phyloP scores from a whole-genome alignment of 108 stramenopile genomes.

The Cyclotella cryptica region DNA sequence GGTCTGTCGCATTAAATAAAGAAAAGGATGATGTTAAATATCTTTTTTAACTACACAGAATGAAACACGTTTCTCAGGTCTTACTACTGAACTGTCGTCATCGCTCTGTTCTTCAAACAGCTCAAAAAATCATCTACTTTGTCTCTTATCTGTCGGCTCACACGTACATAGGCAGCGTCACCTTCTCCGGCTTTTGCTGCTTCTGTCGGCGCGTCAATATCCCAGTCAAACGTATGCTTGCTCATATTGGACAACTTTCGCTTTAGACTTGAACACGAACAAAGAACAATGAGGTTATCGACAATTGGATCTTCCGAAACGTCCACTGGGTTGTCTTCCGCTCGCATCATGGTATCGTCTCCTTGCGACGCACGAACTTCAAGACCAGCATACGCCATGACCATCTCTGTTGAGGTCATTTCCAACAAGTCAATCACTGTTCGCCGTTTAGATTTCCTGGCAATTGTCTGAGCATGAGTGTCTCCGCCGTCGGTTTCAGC shows the following conservation, averaged over 20 bases:
- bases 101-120: constrained; percentile 20
- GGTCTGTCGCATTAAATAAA: too few species aligned
- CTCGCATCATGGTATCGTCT: not conserved
- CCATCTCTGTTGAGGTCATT: constrained; percentile 25
- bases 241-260: constrained; percentile 27
- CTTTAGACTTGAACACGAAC: constrained; percentile 47
- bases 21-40: too few species aligned
- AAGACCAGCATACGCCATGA: constrained; percentile 24
- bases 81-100: not conserved
- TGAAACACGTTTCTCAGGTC: too few species aligned
- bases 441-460: not conserved
- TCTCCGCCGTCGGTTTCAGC: not conserved
- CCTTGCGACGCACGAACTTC: not conserved
- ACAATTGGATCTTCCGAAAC: constrained; percentile 16
- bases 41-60: too few species aligned
- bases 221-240: constrained; percentile 51
- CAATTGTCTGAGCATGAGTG: constrained; percentile 1
- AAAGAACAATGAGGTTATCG: constrained; percentile 57
- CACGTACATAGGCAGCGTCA: constrained; percentile 50
- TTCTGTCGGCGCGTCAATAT: constrained; percentile 52
- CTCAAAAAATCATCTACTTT: constrained; percentile 34
- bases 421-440: constrained; percentile 17
- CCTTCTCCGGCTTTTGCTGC: constrained; percentile 48
- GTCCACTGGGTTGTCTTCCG: not conserved
- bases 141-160: constrained; percentile 47